These are phyloP conservation scores for Fomitopsis serialis DNA, from an alignment of 768 basidiomycete species.

Conservation along the genomic window DNA sequence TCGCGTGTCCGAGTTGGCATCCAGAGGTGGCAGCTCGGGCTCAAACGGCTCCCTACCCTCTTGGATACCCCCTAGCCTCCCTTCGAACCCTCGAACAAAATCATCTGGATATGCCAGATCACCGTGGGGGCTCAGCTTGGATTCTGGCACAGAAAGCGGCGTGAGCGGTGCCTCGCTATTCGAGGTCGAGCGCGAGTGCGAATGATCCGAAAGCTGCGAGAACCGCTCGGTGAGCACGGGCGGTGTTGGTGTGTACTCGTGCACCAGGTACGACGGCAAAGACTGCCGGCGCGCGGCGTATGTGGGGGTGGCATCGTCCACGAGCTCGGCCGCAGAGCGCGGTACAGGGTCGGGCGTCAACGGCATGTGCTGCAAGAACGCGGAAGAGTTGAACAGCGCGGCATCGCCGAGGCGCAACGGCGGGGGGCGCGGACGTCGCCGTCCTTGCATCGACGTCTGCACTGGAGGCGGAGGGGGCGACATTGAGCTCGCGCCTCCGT, in stretches of 20 bases:
- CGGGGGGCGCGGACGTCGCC: constrained; percentile 11
- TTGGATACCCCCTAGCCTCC: not conserved
- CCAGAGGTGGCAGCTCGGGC: not conserved
- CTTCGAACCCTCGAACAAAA: not conserved
- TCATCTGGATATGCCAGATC: constrained; percentile 2
- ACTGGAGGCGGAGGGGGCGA: not conserved
- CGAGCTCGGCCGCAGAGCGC: not conserved
- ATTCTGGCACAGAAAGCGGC: constrained; percentile 8
- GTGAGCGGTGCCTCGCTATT: constrained; percentile 12
- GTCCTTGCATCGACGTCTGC: not conserved
- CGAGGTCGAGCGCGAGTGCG: constrained; percentile 13
- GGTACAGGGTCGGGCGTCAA: not conserved
- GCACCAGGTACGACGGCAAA: constrained; percentile 13
- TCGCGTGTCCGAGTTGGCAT: not conserved
- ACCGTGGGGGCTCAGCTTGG: not conserved
- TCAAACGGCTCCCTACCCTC: not conserved
- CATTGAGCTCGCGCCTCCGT: not conserved
- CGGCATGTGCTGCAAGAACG: constrained; percentile 1
- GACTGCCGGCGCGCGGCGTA: constrained; percentile 7
- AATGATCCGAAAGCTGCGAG: constrained; percentile 2
- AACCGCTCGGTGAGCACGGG: not conserved
- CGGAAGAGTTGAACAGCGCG: not conserved
- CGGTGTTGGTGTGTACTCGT: constrained; percentile 3
- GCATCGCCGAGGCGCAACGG: constrained; percentile 7
- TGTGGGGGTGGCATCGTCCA: not conserved